Base-by-base conservation (phyloP, 768 basidiomycete genomes). In the Piloderma croceum region DNA sequence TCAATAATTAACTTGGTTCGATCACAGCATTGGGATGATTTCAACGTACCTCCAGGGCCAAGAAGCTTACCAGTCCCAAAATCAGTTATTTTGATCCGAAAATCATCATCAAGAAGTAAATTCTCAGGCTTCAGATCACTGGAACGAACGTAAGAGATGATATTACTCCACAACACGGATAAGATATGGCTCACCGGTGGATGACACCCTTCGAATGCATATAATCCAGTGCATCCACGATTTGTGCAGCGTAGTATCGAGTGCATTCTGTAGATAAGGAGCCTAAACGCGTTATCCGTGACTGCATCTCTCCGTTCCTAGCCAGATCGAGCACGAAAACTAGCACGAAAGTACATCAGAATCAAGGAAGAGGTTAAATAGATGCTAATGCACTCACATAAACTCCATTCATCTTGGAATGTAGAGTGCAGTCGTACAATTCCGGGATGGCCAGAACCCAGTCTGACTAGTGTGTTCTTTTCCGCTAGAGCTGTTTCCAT, bases 11-110 rank as follows among this genome's bases (percentile, higher is more conserved):
- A 24, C 47, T 47, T 55, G n/a, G 58, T 58, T 21, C 54, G 54
- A 33, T 54, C 50, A 40, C 32, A 10, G 25, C 13, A 21, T n/a
- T 25, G 10, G 24, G 39, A 5, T 18, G 31, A 24, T n/a, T 12
- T 12, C 34, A 38, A 63, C 78, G 53, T 41, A 81, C 81, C 61
- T 38, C 66, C 69, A 17, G 71, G 56, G 45, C 81, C 77, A 24
- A 81, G 64, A 46, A 87, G 67, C 63, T 87, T 86, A 15, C 90
- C 90, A 4, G 90, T 93, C 5, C 96, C 96, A 61, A 98, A 98
- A 60, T 99, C 96, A 12, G 91, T 89, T n/a, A 99, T 76, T 61
- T 91, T 94, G 56, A 96, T 79, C 39, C 90, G 80, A 64, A 83
- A 87, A 12, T 81, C 74, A 24, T 75, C 75, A 50, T 94, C 91